Conservation (phyloP, 176 grass and related monocot species). For the Pontederia crassipes region DNA sequence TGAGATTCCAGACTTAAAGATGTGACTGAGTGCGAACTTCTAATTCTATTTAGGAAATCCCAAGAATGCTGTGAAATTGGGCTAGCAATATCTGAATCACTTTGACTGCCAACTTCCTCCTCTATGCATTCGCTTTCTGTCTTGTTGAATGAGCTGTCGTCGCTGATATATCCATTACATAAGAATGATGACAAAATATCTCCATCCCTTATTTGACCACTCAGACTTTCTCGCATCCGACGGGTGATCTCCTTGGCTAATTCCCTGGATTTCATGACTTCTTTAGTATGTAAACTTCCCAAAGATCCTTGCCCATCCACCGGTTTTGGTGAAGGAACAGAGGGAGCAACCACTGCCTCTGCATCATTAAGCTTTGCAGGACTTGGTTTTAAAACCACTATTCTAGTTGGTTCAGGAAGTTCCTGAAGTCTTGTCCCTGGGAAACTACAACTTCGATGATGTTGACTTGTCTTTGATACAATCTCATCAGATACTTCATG, state of each 20-base stretch:
- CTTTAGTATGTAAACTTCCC: slow-evolving; percentile 36
- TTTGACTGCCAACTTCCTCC: slow-evolving; percentile 48
- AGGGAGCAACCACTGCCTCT: slow-evolving; percentile 15
- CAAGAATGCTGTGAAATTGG: slow-evolving; percentile 59
- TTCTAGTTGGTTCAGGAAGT: slow-evolving; percentile 71
- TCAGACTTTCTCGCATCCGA: slow-evolving; percentile 50
- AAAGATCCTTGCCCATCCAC: slow-evolving; percentile 30
- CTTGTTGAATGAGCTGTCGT: slow-evolving; percentile 55
- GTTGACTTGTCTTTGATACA: slow-evolving; percentile 23
- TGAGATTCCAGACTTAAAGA: slow-evolving; percentile 51
- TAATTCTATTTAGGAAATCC: slow-evolving; percentile 59
- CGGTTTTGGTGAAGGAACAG: slow-evolving; percentile 16
- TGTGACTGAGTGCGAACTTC: slow-evolving; percentile 58
- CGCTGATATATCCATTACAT: slow-evolving; percentile 24
- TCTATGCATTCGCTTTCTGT: slow-evolving; percentile 44
- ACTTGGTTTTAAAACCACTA: slow-evolving; percentile 85
- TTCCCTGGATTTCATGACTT: slow-evolving; percentile 37
- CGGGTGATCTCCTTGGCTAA: slow-evolving; percentile 52
- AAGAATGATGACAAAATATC: slow-evolving; percentile 27
- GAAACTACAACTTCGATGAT: slow-evolving; percentile 23
- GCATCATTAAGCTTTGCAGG: slow-evolving; percentile 32
- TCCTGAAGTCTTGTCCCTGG: slow-evolving; percentile 26
- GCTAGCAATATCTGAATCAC: slow-evolving; percentile 64
- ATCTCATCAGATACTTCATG: slow-evolving; percentile 32
- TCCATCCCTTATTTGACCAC: slow-evolving; percentile 32